Evolutionary conservation across 2,329 filamentous ascomycete genomes (phyloP).

Genomic region (Pestalotiopsis sp.): DNA sequence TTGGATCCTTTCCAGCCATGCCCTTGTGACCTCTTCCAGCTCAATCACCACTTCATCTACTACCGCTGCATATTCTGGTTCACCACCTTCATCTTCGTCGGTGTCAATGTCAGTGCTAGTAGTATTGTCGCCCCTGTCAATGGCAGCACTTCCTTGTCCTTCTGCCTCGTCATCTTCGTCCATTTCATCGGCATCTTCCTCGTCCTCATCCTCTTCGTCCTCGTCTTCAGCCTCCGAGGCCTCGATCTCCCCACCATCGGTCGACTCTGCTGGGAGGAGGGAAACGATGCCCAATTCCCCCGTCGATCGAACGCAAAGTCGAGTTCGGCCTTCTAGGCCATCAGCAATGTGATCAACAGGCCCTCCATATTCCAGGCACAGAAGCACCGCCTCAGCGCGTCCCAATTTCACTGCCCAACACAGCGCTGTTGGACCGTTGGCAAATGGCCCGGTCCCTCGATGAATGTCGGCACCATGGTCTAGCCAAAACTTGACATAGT

Average conservation of each 20-base stretch:
- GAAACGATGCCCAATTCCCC: background rate
- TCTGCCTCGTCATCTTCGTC: background rate
- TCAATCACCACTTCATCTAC: background rate
- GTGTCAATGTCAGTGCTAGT: background rate
- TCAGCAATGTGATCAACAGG: background rate
- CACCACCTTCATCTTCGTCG: background rate
- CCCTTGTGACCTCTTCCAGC: background rate
- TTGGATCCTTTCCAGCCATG: background rate
- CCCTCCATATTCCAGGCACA: background rate
- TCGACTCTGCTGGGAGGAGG: background rate
- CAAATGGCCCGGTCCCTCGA: background rate
- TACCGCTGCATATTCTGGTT: background rate
- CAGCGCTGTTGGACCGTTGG: background rate
- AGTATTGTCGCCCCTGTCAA: too few species aligned
- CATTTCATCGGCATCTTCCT: background rate
- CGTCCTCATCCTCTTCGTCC: background rate
- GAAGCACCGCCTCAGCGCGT: background rate
- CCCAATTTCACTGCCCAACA: background rate
- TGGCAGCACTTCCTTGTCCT: background rate
- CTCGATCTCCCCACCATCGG: background rate
- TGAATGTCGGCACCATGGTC: background rate
- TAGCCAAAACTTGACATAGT: background rate
- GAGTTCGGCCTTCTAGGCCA: background rate
- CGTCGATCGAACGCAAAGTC: background rate
- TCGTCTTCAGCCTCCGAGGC: background rate